A percentile compares a stretch with the other conserved stretches of the same genome.
These are phyloP conservation scores for Capronia epimyces DNA, from an alignment of 2,329 filamentous ascomycete species.

Conservation along the genomic window DNA sequence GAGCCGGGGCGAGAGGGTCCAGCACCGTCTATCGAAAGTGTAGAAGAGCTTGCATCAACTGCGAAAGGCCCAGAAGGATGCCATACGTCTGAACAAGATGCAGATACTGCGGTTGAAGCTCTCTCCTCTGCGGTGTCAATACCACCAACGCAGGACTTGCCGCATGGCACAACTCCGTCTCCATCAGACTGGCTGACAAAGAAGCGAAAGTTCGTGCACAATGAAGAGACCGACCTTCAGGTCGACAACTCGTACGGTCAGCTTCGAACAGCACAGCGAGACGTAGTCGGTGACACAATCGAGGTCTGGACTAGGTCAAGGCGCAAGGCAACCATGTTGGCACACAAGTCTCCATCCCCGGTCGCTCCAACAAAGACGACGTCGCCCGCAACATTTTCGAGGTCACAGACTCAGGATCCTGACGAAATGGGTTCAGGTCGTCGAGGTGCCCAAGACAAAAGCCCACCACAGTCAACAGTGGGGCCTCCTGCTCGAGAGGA, in stretches of 20 bases:
- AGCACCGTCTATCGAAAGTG: too few relatives aligned
- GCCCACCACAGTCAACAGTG: background rate
- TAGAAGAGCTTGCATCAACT: too few relatives aligned
- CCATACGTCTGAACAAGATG: background rate
- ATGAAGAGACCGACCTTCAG: background rate
- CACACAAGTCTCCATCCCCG: background rate
- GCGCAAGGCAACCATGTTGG: background rate
- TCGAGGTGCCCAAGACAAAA: background rate
- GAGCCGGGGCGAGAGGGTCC: background rate
- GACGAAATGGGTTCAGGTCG: too few relatives aligned
- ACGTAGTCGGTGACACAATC: background rate
- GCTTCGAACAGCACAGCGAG: background rate
- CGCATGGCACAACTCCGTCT: background rate
- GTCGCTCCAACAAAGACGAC: background rate
- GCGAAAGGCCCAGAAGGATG: background rate
- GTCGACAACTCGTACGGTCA: background rate
- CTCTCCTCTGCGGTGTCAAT: too few relatives aligned
- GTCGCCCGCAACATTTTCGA: background rate
- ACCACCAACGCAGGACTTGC: too few relatives aligned
- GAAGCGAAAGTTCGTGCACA: constrained; percentile 10
- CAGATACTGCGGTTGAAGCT: too few relatives aligned
- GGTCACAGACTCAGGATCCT: too few relatives aligned
- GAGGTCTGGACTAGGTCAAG: background rate
- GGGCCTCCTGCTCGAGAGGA: background rate
- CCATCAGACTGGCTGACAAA: background rate